phyloP scores from a whole-genome alignment of 805 yeast genomes.

The Nakazawaea wyomingensis region DNA sequence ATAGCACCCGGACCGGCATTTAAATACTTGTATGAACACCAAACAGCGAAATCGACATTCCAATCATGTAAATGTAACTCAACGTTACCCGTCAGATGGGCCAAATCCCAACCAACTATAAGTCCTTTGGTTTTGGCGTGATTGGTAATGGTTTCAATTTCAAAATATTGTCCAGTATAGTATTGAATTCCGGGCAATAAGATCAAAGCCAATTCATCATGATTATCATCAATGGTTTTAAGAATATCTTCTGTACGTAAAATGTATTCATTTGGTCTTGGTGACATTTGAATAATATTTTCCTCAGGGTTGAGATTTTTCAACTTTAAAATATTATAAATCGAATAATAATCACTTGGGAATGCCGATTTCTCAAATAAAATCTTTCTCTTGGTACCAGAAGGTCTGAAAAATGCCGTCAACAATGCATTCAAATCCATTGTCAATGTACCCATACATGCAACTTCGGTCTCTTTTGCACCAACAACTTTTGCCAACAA shows the following conservation, averaged over 20 bases:
- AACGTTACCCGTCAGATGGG: conserved; percentile 92
- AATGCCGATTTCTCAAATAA: conserved; percentile 83
- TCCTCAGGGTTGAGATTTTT: conserved; percentile 47
- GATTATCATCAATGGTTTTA: conserved; percentile 45
- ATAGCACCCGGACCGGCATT: conserved; percentile 94
- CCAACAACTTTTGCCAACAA: conserved; percentile 73
- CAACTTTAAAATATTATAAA: conserved; percentile 63
- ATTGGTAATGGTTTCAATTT: conserved; percentile 64
- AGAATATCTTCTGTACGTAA: conserved; percentile 63
- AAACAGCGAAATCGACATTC: conserved; percentile 89
- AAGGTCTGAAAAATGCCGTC: conserved; percentile 70
- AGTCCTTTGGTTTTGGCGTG: conserved; percentile 50
- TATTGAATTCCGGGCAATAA: conserved; percentile 87
- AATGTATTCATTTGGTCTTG: conserved; percentile 51
- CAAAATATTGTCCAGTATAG: conserved; percentile 86
- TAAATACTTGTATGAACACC: conserved; percentile 90
- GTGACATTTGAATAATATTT: conserved; percentile 59
- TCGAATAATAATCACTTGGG: conserved; percentile 89
- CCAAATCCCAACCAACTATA: conserved; percentile 89
- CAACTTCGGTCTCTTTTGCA: conserved; percentile 70
- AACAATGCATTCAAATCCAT: conserved; percentile 73
- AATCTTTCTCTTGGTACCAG: conserved; percentile 54
- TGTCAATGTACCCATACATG: conserved; percentile 83
- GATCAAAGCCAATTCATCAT: conserved; percentile 63
- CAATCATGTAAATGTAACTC: conserved; percentile 75